These are phyloP conservation scores for Lobosporangium transversale DNA, from an alignment of 192 early-diverging fungal genomes.

Conservation along the genomic window DNA sequence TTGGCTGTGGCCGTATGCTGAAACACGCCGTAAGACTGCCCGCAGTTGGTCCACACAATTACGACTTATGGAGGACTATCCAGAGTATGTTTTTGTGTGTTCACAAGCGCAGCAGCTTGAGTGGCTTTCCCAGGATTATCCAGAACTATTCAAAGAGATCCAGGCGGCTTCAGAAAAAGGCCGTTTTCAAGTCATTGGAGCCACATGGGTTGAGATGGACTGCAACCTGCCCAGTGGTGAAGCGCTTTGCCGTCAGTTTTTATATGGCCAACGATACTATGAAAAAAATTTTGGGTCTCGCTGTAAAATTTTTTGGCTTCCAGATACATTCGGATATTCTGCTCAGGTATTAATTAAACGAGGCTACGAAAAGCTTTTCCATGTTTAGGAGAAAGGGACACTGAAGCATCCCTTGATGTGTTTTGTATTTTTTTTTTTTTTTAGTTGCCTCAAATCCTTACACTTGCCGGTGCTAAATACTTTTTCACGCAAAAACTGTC, in stretches of 20 bases:
- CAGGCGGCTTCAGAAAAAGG: slow-evolving; percentile 74
- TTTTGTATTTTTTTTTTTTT: too few relatives aligned
- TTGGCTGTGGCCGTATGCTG: slow-evolving; percentile 98
- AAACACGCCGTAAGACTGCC: slow-evolving; percentile 95
- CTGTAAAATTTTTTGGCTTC: slow-evolving; percentile 90
- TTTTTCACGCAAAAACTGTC: slow-evolving; percentile 99
- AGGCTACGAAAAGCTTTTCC: not conserved
- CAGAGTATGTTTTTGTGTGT: slow-evolving; percentile 91
- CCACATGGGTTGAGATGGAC: slow-evolving; percentile 99
- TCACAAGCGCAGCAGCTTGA: slow-evolving; percentile 98
- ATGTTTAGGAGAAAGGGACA: too few relatives aligned
- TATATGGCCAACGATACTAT: slow-evolving; percentile 92
- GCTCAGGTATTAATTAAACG: slow-evolving; percentile 59
- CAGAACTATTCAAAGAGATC: slow-evolving; percentile 81
- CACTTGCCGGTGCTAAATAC: slow-evolving; percentile 81
- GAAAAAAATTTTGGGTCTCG: slow-evolving; percentile 78
- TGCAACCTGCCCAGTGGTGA: slow-evolving; percentile 98
- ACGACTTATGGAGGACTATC: slow-evolving; percentile 84
- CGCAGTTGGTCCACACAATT: slow-evolving; percentile 87
- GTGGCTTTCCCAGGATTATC: slow-evolving; percentile 89
- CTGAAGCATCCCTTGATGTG: too few relatives aligned
- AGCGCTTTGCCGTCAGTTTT: slow-evolving; percentile 90
- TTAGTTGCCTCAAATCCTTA: slow-evolving; percentile 92
- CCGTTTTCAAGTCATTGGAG: slow-evolving; percentile 93
- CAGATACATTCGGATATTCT: slow-evolving; percentile 95